phyloP scores from a whole-genome alignment of 805 yeast species.

The Zygosaccharomyces gambellarensis region DNA sequence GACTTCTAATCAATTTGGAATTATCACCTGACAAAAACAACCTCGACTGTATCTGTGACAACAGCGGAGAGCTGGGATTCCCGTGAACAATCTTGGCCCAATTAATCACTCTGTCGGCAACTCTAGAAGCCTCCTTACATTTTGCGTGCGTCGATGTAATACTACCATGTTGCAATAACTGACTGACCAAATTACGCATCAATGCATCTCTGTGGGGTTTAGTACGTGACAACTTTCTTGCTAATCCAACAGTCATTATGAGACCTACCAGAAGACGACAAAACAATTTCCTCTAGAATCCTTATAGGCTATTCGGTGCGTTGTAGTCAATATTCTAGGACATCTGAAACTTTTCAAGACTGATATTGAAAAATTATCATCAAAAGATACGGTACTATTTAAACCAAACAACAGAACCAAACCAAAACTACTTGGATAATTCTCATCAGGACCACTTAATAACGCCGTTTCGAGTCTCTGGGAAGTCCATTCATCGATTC shows the following conservation, averaged over 20 bases:
- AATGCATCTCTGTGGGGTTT: slow-evolving; percentile 52
- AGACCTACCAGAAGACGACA: background rate
- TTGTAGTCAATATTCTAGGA: background rate
- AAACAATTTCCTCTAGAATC: background rate
- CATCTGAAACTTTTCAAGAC: background rate
- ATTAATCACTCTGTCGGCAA: slow-evolving; percentile 60
- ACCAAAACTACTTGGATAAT: background rate
- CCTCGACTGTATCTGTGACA: slow-evolving; percentile 36
- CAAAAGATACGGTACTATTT: background rate
- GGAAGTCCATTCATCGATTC: background rate
- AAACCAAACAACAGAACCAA: background rate
- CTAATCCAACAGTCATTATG: slow-evolving; percentile 31
- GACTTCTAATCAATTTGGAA: slow-evolving; percentile 52
- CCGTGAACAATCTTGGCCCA: slow-evolving; percentile 43
- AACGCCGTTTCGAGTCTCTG: background rate
- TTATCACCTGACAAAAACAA: slow-evolving; percentile 44
- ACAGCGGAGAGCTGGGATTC: slow-evolving; percentile 15
- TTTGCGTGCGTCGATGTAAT: slow-evolving; percentile 70
- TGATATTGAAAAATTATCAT: background rate
- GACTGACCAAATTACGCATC: slow-evolving; percentile 60
- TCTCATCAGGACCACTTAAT: no score
- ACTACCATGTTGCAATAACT: slow-evolving; percentile 64
- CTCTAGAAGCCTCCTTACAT: slow-evolving; percentile 62
- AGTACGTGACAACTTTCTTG: slow-evolving; percentile 37
- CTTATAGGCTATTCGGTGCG: background rate